Conservation (phyloP, 306 rosid species). For the Parietaria judaica region DNA sequence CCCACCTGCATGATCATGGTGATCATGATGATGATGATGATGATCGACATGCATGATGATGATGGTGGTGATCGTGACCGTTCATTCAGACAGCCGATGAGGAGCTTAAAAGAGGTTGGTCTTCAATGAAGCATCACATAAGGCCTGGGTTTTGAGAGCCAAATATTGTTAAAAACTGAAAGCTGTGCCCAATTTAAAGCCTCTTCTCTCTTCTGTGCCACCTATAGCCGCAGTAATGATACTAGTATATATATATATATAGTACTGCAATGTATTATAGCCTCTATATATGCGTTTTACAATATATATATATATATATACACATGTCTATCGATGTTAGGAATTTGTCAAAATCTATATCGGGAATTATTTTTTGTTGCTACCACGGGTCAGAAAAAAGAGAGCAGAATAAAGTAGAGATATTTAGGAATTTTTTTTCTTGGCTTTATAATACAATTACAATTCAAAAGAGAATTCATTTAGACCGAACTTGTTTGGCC, state of each 20-base stretch:
- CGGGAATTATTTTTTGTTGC: too few relatives aligned
- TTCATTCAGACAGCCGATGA: not conserved
- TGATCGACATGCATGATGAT: not conserved
- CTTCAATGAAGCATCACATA: constrained; percentile 10
- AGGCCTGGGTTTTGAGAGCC: constrained; percentile 19
- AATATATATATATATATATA: too few relatives aligned
- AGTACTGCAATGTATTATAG: too few relatives aligned
- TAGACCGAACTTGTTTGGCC: too few relatives aligned
- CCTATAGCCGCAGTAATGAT: not conserved
- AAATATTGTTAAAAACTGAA: constrained; percentile 28
- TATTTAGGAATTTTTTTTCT: too few relatives aligned
- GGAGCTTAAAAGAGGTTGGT: constrained; percentile 4
- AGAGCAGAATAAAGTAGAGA: too few relatives aligned
- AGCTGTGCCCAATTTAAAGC: constrained; percentile 4
- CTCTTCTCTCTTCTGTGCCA: not conserved
- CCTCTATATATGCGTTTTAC: too few relatives aligned
- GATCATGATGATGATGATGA: not conserved
- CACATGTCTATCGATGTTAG: too few relatives aligned
- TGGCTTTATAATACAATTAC: too few relatives aligned
- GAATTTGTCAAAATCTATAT: too few relatives aligned
- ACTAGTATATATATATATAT: not conserved
- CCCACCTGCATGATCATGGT: not conserved
- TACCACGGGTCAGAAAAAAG: too few relatives aligned
- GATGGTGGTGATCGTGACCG: constrained; percentile 1
- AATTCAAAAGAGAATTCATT: too few relatives aligned